phyloP scores from a whole-genome alignment of 2,329 filamentous ascomycete genomes.

The Monilinia polystroma region DNA sequence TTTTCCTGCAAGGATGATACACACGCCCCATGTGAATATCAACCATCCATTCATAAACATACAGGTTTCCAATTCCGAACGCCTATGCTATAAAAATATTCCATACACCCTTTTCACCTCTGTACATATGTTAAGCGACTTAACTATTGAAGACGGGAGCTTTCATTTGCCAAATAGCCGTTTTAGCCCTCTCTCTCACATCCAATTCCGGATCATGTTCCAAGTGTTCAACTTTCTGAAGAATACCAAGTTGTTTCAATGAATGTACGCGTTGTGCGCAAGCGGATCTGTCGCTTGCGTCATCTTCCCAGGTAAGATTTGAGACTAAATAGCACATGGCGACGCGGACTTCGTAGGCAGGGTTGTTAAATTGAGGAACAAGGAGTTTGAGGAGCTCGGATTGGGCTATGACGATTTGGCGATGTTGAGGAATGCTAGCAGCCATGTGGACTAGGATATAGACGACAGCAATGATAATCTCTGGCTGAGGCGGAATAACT shows the following conservation, averaged over 20 bases:
- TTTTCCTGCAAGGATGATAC: background rate
- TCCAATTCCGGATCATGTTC: slow-evolving; percentile 73
- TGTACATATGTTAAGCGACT: background rate
- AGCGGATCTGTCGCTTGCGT: slow-evolving; percentile 62
- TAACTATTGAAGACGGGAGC: slow-evolving; percentile 12
- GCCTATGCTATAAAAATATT: background rate
- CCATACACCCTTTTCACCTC: background rate
- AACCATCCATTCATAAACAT: slow-evolving; percentile 2
- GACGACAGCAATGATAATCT: slow-evolving; percentile 75
- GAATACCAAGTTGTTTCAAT: slow-evolving; percentile 70
- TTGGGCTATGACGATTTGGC: slow-evolving; percentile 75
- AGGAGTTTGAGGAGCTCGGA: slow-evolving; percentile 72
- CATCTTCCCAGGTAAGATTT: slow-evolving; percentile 83
- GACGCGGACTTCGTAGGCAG: slow-evolving; percentile 70
- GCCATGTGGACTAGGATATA: slow-evolving; percentile 87
- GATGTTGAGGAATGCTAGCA: slow-evolving; percentile 74
- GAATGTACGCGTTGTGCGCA: slow-evolving; percentile 66
- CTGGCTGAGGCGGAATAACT: slow-evolving; percentile 57
- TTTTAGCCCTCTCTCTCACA: slow-evolving; percentile 80
- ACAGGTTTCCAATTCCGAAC: slow-evolving; percentile 5
- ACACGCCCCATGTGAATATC: slow-evolving; percentile 6
- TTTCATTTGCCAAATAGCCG: slow-evolving; percentile 70
- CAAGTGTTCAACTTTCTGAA: slow-evolving; percentile 62
- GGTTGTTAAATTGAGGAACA: slow-evolving; percentile 70
- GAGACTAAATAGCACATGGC: slow-evolving; percentile 80